These are phyloP conservation scores for Fusarium sterilihyphosum DNA, from an alignment of 2,329 filamentous ascomycete genomes.

Conservation along the genomic window DNA sequence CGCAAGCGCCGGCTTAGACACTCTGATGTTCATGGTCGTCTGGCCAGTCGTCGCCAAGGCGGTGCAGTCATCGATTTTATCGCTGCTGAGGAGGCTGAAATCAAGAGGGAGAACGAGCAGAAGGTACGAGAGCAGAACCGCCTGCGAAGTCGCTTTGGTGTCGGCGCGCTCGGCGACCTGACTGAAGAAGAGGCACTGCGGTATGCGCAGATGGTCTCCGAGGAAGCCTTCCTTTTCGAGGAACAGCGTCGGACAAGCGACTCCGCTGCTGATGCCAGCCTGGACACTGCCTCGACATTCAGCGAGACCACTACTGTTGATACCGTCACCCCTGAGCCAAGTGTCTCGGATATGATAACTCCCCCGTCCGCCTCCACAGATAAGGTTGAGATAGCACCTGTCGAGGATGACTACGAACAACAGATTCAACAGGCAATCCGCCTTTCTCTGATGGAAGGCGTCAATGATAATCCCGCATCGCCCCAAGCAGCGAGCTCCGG, in stretches of 20 bases:
- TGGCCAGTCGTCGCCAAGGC: conserved; percentile 64
- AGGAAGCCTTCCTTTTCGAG: conserved; percentile 67
- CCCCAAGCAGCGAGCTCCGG: conserved; percentile 57
- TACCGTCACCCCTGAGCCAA: conserved; percentile 66
- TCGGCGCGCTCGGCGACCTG: conserved; percentile 73
- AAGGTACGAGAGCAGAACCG: conserved; percentile 74
- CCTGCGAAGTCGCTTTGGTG: conserved; percentile 83
- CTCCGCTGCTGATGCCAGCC: conserved; percentile 59
- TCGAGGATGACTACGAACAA: conserved; percentile 66
- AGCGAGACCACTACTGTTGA: conserved; percentile 54
- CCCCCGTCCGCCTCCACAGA: conserved; percentile 25
- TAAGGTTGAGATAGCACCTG: neutral
- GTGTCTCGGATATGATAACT: conserved; percentile 55
- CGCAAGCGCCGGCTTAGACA: conserved; percentile 83
- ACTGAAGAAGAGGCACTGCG: conserved; percentile 72
- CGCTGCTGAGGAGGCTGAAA: conserved; percentile 82
- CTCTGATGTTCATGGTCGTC: conserved; percentile 65
- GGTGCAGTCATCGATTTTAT: conserved; percentile 84
- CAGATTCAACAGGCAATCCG: conserved; percentile 72
- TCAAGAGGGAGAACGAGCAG: conserved; percentile 76
- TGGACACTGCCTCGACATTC: conserved; percentile 55
- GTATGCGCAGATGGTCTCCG: conserved; percentile 74
- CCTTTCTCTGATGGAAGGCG: conserved; percentile 67
- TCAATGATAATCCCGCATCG: conserved; percentile 58
- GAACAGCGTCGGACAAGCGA: conserved; percentile 65